phyloP scores from a whole-genome alignment of 495 filamentous ascomycete species.

The Penicillium turbatum region DNA sequence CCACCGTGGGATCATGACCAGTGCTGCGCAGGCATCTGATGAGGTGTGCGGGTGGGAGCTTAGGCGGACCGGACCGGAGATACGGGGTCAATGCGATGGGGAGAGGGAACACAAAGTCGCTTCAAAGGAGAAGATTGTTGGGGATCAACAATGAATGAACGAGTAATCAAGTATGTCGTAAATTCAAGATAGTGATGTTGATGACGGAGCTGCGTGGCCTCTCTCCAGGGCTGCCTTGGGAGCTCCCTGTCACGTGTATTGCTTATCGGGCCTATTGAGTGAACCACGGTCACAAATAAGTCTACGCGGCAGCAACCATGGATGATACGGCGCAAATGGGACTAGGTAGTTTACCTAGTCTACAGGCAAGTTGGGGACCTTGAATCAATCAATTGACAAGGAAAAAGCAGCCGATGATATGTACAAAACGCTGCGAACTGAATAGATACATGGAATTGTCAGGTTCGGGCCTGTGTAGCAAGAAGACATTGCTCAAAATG shows the following conservation, averaged over 20 bases:
- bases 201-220: slow-evolving; percentile 34
- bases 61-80: slow-evolving; percentile 20
- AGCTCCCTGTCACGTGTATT: slow-evolving; percentile 34
- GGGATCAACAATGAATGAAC: not conserved
- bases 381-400: not conserved
- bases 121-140: not conserved
- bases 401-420: slow-evolving; percentile 7
- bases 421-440: slow-evolving; percentile 17
- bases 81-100: slow-evolving; percentile 1
- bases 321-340: not conserved
- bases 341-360: no score
- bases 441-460: slow-evolving; percentile 8
- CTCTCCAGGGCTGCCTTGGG: slow-evolving; percentile 1
- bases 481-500: slow-evolving; percentile 14
- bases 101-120: not conserved
- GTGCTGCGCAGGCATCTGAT: slow-evolving; percentile 33
- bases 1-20: slow-evolving; percentile 43
- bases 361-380: not conserved
- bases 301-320: not conserved
- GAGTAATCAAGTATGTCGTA: slow-evolving; percentile 3
- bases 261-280: slow-evolving; percentile 20
- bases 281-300: not conserved
- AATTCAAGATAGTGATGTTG: slow-evolving; percentile 9
- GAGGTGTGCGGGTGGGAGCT: slow-evolving; percentile 6
- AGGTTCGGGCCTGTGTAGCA: not conserved